phyloP scores from a whole-genome alignment of 192 early-diverging fungal genomes.

The Piromyces finnis region DNA sequence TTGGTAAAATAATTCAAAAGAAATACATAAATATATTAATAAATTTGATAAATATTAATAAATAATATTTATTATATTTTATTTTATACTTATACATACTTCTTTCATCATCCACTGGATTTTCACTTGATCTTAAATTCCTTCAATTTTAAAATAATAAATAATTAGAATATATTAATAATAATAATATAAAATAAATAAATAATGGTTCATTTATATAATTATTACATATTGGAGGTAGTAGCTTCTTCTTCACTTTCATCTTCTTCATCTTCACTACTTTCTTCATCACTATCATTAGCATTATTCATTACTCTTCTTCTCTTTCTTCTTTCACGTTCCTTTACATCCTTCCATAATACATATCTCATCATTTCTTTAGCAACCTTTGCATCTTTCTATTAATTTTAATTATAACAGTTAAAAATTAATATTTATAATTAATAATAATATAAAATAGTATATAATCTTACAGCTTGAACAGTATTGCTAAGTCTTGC shows the following conservation, averaged over 20 bases:
- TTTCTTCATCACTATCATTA: background rate
- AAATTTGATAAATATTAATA: too few species aligned
- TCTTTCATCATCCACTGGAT: background rate
- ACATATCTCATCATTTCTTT: background rate
- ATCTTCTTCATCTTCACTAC: background rate
- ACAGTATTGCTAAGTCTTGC: constrained; percentile 62
- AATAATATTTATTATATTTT: too few species aligned
- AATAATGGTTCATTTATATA: too few species aligned
- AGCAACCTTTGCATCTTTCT: background rate
- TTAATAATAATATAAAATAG: too few species aligned
- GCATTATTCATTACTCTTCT: background rate
- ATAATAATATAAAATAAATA: too few species aligned
- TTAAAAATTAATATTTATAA: too few species aligned
- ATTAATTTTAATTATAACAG: background rate
- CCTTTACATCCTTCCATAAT: background rate
- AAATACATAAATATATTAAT: too few species aligned
- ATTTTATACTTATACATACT: background rate
- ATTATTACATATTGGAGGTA: background rate
- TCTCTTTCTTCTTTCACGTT: background rate
- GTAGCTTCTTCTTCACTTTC: background rate
- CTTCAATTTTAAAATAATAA: too few species aligned
- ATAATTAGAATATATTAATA: too few species aligned
- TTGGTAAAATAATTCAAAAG: background rate
- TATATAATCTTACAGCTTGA: constrained; percentile 21
- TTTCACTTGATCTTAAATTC: background rate